A percentile compares a stretch with the other conserved stretches of the same genome.
Conservation (phyloP, 305 asterid genomes). For the Fraxinus albicans region DNA sequence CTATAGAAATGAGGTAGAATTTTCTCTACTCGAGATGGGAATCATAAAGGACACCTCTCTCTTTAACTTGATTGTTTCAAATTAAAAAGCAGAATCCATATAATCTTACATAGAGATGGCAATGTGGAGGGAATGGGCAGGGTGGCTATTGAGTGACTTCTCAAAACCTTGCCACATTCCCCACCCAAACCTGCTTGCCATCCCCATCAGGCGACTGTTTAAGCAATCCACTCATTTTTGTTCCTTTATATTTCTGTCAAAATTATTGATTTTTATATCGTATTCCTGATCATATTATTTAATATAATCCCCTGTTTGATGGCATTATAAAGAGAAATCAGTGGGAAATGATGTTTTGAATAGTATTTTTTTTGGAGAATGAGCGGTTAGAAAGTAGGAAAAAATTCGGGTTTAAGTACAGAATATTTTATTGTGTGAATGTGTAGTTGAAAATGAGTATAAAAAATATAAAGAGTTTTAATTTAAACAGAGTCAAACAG, state of each 20-base stretch:
- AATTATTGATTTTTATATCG: neutral
- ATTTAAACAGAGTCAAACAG: neutral
- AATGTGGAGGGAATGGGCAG: neutral
- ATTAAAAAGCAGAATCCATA: constrained; percentile 12
- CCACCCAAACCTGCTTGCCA: neutral
- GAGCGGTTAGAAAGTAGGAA: neutral
- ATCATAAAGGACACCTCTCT: constrained; percentile 18
- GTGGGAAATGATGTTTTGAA: neutral
- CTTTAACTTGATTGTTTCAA: constrained; percentile 14
- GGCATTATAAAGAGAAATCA: neutral
- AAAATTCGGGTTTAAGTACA: neutral
- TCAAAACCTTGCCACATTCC: neutral
- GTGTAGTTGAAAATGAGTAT: neutral
- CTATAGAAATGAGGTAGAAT: neutral
- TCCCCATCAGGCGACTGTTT: neutral
- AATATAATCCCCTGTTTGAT: neutral
- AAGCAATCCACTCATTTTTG: neutral
- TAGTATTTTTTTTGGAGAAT: neutral
- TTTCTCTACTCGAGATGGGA: constrained; percentile 17
- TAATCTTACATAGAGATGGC: neutral
- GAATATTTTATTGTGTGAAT: neutral
- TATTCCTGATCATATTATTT: neutral
- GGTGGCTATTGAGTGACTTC: neutral
- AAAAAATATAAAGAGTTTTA: neutral
- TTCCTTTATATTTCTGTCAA: neutral